Conservation (phyloP, 2,329 filamentous ascomycete genomes). For the Pseudogymnoascus destructans region DNA sequence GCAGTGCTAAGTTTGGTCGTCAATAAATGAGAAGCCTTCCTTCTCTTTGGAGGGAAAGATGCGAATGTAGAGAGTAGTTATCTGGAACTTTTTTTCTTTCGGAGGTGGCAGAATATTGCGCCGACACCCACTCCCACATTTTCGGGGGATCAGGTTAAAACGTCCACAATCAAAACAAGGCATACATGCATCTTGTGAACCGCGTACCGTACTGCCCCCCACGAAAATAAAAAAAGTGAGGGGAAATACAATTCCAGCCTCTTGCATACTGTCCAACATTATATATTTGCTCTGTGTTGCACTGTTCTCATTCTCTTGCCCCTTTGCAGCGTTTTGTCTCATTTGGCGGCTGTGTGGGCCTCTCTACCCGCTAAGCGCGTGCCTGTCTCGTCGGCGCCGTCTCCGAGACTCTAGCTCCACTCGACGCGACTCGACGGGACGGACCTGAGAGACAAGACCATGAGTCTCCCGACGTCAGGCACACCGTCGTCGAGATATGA, state of each 20-base stretch:
- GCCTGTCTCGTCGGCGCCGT: not conserved
- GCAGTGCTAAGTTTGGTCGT: slow-evolving; percentile 10
- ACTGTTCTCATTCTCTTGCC: not conserved
- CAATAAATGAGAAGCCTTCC: slow-evolving; percentile 9
- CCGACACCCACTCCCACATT: not conserved
- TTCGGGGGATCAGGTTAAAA: not conserved
- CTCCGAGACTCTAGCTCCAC: not conserved
- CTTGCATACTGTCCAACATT: not conserved
- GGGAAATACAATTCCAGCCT: not conserved
- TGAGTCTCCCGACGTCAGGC: slow-evolving; percentile 3
- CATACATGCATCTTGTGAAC: not conserved
- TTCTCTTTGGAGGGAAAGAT: slow-evolving; percentile 12
- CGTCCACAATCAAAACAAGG: not conserved
- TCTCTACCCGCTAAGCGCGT: not conserved
- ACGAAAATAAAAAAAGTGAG: not conserved
- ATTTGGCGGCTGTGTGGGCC: not conserved
- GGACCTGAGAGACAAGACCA: slow-evolving; percentile 2
- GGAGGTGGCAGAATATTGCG: slow-evolving; percentile 1
- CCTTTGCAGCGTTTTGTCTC: not conserved
- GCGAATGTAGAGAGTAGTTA: slow-evolving; percentile 3
- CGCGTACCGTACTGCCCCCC: not conserved
- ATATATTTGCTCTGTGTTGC: not conserved
- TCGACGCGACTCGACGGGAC: not conserved
- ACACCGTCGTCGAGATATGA: not conserved
- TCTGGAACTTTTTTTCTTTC: slow-evolving; percentile 9